Evolutionary conservation across 1,284 basidiomycete species (phyloP), one percentile per base, ranked within the genome.

Genomic region (Blastosporella zonata): DNA sequence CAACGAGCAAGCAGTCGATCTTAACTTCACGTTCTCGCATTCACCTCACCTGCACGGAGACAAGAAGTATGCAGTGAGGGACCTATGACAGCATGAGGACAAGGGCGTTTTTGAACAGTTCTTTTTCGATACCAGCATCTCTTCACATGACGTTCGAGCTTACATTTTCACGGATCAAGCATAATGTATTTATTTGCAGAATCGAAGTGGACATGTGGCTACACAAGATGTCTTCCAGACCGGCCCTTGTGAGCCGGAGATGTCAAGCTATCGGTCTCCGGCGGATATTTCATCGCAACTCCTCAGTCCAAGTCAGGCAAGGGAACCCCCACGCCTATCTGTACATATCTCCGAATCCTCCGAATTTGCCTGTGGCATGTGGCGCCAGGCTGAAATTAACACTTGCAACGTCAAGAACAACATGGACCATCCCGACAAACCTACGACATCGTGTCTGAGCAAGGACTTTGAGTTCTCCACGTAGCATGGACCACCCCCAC

Each of bases 21-120:
- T 62, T 18, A 62, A 64, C 53, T 61, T 62, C 50, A 60, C 58
- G 6, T 56, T 59, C 42, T 56, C 59, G 4, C 57, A 50, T 37
- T 62, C 61, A 7, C 58, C 60, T 13, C 58, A 62, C 35, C 47
- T 60, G 10, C 47, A 55, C 29, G 49, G 48, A 1, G 51, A 53
- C 40, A 59, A 59, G 49, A 55, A 47, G 21, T 60, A 60, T 52
- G 52, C 55, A n/a, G 56, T 60, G n/a, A 47, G 58, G 27, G 60
- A 61, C 39, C 43, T 61, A 23, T 63, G 61, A 59, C 54, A 58
- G 38, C 57, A 60, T 34, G 43, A 60, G 40, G 56, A 61, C 35
- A 58, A 54, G 18, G 60, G 61, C 3, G 34, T 56, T 6, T 43
- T 52, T 31, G 49, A 49, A 10, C 43, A 54, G 23, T 57, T 55